phyloP scores from a whole-genome alignment of 73 alveolate genomes.

The Uronychia binucleata region DNA sequence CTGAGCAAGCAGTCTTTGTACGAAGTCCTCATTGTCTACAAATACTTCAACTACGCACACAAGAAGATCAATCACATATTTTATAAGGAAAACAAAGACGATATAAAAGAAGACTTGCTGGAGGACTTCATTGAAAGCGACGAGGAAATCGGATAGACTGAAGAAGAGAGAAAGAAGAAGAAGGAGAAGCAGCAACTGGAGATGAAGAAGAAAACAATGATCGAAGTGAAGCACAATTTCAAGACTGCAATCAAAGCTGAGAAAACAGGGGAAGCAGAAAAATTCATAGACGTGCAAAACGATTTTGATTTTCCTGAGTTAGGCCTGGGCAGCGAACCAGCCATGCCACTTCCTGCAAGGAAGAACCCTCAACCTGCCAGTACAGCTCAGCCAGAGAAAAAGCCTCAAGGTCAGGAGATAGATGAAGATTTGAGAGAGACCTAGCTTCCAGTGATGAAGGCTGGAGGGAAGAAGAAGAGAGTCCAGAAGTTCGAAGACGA shows the following conservation, averaged over 20 bases:
- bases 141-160: not conserved
- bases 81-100: conserved; percentile 49
- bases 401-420: too few relatives aligned
- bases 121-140: conserved; percentile 38
- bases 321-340: too few relatives aligned
- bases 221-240: conserved; percentile 29
- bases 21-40: conserved; percentile 39
- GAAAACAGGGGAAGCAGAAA: not conserved
- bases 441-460: not conserved
- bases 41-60: conserved; percentile 53
- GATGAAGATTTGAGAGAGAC: too few relatives aligned
- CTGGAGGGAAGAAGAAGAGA: not conserved
- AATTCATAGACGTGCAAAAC: conserved; percentile 32
- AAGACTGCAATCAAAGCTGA: not conserved
- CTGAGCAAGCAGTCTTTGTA: conserved; percentile 10
- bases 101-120: conserved; percentile 48
- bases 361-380: too few relatives aligned
- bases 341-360: too few relatives aligned
- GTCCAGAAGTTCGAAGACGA: conserved; percentile 2
- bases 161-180: conserved; percentile 13
- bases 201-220: conserved; percentile 2
- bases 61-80: conserved; percentile 40
- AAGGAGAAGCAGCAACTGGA: conserved; percentile 15
- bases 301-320: conserved; percentile 46
- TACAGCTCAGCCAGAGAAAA: too few relatives aligned